Percentiles rank a stretch among this genome's conserved stretches.
Evolutionary conservation across 768 basidiomycete species (phyloP).

Genomic region (Leucosporidium scottii): DNA sequence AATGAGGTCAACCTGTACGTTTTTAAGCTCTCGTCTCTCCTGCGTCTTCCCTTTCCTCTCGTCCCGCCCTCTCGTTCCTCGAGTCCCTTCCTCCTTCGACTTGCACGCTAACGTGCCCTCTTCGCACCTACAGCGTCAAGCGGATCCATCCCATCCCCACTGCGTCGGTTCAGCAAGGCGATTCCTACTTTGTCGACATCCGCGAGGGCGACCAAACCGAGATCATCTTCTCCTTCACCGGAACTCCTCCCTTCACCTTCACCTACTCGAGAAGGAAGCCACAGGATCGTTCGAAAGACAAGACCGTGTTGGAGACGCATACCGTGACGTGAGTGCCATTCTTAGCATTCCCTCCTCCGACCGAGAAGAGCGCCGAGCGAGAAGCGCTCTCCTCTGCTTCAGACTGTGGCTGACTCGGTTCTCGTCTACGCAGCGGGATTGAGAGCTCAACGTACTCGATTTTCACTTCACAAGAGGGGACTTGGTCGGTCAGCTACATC

Average conservation of each 20-base stretch:
- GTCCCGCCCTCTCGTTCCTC: neutral
- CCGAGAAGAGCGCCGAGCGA: neutral
- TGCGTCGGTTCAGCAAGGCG: slow-evolving; percentile 81
- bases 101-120: neutral
- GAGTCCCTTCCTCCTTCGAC: no score
- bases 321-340: slow-evolving; percentile 64
- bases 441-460: slow-evolving; percentile 72
- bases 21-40: neutral
- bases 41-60: neutral
- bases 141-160: slow-evolving; percentile 72
- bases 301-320: slow-evolving; percentile 82
- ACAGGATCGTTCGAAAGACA: slow-evolving; percentile 49
- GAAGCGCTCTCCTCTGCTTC: neutral
- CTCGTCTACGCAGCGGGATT: slow-evolving; percentile 32
- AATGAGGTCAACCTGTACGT: slow-evolving; percentile 15
- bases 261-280: slow-evolving; percentile 75
- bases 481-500: slow-evolving; percentile 84
- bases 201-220: slow-evolving; percentile 85
- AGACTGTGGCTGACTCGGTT: neutral
- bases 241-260: slow-evolving; percentile 93
- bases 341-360: neutral
- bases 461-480: slow-evolving; percentile 84
- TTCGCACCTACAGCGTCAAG: slow-evolving; percentile 12
- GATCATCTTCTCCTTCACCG: slow-evolving; percentile 80
- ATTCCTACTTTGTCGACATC: slow-evolving; percentile 71